Base-by-base conservation (phyloP, 2,329 filamentous ascomycete species). In the Penicillium aurantiogriseum region DNA sequence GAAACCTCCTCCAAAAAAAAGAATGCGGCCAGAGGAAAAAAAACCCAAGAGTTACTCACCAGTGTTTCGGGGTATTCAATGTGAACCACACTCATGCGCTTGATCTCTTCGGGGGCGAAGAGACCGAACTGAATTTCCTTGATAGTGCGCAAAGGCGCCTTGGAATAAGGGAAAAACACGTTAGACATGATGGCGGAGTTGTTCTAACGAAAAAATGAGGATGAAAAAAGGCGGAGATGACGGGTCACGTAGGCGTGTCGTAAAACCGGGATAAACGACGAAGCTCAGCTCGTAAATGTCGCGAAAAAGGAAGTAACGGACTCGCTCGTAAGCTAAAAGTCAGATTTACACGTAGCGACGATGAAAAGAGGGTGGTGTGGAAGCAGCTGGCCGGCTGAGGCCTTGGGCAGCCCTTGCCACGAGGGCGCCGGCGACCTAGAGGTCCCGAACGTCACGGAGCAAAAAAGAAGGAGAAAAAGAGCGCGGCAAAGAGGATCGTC, bases 51-150 rank as follows among this genome's bases (percentile, higher is more conserved):
- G 31, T 36, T 25, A 71, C 79, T 61, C 70, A 83, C 82, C 94
- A 99, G 97, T 29, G 94, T 97, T 81, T 99, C 94, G n/a, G 94
- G 92, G 74, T 97, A 97, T 76, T 94, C 85, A 74, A 99, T 93
- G 76, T 96, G 91, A 68, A 88, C 90, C 63, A 97, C 93, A 78
- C 92, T 97, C 91, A 97, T 95, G 71, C 89, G 92, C 83, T 99
- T 97, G 79, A 97, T 96, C 81, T 99, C 95, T 76, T 99, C 94
- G 27, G 94, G 94, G 36, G 94, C 96, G 77, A 99, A 86, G 74
- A 99, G 85, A 73, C 94, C 94, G 74, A 99, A 99, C 83, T 99
- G 95, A 70, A 99, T 96, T 84, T 99, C 95, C 84, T 97, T 89
- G 71, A 99, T 92, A 66, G 90, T 96, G 83, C 94, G 93, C 85